Evolutionary conservation across 257 asterid genomes (phyloP).

Genomic region (Avicennia marina): DNA sequence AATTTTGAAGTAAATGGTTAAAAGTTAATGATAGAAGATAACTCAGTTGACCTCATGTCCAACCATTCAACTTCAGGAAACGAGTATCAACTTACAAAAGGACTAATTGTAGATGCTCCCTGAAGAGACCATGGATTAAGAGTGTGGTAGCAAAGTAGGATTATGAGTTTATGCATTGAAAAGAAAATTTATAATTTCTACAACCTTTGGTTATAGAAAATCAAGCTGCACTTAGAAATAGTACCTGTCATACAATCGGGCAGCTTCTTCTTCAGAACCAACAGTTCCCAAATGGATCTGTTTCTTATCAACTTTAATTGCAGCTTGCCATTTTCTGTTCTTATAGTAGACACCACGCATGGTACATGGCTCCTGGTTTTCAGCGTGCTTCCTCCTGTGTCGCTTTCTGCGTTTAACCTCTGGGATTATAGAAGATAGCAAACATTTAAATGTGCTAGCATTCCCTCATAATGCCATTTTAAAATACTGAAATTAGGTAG

Average conservation of each 20-base stretch:
- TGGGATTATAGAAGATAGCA: conserved; percentile 11
- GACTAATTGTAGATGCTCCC: too few species aligned
- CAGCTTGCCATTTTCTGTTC: conserved; percentile 91
- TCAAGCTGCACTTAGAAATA: not conserved
- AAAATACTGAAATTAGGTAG: not conserved
- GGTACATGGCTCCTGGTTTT: conserved; percentile 54
- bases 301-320: conserved; percentile 77
- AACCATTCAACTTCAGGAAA: too few species aligned
- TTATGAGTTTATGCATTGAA: too few species aligned
- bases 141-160: too few species aligned
- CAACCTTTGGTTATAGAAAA: not conserved
- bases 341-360: conserved; percentile 85
- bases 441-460: not conserved
- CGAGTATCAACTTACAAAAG: too few species aligned
- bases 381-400: conserved; percentile 66
- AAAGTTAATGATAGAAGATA: too few species aligned
- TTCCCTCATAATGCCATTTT: too few species aligned
- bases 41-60: too few species aligned
- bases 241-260: conserved; percentile 76
- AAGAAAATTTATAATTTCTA: too few species aligned
- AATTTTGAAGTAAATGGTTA: too few species aligned
- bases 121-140: too few species aligned
- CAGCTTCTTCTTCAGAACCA: conserved; percentile 82
- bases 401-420: conserved; percentile 68
- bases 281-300: conserved; percentile 85